Evolutionary conservation across 225 moss, liverwort and hornwort genomes (phyloP), one percentile per base, ranked within the genome.

Genomic region (Physcomitrium patens): DNA sequence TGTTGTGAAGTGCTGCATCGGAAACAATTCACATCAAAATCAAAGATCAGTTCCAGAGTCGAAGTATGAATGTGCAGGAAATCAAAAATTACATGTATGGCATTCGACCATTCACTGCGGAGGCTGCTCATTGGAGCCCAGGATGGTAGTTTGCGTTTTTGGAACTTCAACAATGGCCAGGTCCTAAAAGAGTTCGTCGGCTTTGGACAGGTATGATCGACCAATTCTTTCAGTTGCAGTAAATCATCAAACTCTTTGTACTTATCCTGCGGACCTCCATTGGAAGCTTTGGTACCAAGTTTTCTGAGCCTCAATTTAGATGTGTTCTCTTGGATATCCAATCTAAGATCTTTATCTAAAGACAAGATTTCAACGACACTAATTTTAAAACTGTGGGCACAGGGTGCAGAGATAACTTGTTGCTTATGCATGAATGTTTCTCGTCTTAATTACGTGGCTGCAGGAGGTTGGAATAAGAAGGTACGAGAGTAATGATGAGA

Each of bases 161-260:
- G 97, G 97, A 97, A 94, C 76, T 97, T 89, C 75, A 97, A 91
- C 45, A 93, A 94, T 80, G 97, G 97, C 54, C 89, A 97, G 37
- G 91, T 90, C 78, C 83, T 94, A 65, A 94, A 94, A 76, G 97
- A 97, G 65, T 86, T 94, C 11, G 75, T 81, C 60, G 97, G 97
- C 6, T 97, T 94, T 82, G 94, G 94, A 80, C 82, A 72, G 86
- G 97, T 93, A 41, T 16, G 48, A 63, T 19, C 2, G 60, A 27
- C 13, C 65, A 24, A 24, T 24, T 41, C 31, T 43, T 57, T 14
- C 20, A 10, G 31, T 37, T 37, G 7, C 10, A 26, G 1, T 44
- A 55, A 41, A 81, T 9, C 49, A 7, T 26, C 8, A 11, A 57
- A 68, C 17, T 68, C 22, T 60, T 9, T 5, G 11, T 41, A 63